A percentile compares a stretch with the other conserved stretches of the same genome.
phyloP scores from a whole-genome alignment of 2,329 filamentous ascomycete genomes.

The Fusarium multiceps region DNA sequence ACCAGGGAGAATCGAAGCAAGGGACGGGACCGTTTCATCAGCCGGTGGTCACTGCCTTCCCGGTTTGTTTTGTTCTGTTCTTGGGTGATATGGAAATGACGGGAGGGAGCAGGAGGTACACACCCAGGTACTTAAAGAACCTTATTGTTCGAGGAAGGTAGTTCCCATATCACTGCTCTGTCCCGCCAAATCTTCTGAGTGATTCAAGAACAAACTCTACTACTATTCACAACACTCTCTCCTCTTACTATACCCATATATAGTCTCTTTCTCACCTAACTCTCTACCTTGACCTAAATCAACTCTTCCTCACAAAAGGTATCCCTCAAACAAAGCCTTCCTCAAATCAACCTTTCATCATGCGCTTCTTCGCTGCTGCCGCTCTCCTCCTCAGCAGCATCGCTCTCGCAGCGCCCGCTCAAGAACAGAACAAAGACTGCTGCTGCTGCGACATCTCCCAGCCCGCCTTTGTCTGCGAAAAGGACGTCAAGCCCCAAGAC shows the following conservation, averaged over 20 bases:
- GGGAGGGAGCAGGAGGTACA: neutral
- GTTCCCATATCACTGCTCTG: neutral
- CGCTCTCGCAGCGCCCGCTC: conserved; percentile 36
- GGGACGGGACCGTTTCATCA: conserved; percentile 21
- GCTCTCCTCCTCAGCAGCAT: conserved; percentile 40
- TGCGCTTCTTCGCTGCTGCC: conserved; percentile 43
- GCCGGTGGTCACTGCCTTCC: conserved; percentile 23
- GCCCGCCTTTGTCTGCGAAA: conserved; percentile 44
- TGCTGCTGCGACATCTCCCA: conserved; percentile 51
- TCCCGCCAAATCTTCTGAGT: neutral
- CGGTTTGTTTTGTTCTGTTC: conserved; percentile 14
- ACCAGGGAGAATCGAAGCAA: conserved; percentile 4
- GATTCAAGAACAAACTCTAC: conserved; percentile 14
- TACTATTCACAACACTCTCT: conserved; percentile 12
- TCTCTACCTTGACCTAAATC: neutral
- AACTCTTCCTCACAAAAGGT: neutral
- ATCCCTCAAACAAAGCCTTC: neutral
- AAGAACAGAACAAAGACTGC: conserved; percentile 38
- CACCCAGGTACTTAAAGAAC: conserved; percentile 14
- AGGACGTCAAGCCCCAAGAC: conserved; percentile 21
- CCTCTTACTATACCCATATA: neutral
- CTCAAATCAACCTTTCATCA: conserved; percentile 13
- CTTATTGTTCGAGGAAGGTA: neutral
- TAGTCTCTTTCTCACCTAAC: neutral
- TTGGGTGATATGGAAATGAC: neutral